phyloP scores from a whole-genome alignment of 331 rosid genomes.

The Malus hybrid region DNA sequence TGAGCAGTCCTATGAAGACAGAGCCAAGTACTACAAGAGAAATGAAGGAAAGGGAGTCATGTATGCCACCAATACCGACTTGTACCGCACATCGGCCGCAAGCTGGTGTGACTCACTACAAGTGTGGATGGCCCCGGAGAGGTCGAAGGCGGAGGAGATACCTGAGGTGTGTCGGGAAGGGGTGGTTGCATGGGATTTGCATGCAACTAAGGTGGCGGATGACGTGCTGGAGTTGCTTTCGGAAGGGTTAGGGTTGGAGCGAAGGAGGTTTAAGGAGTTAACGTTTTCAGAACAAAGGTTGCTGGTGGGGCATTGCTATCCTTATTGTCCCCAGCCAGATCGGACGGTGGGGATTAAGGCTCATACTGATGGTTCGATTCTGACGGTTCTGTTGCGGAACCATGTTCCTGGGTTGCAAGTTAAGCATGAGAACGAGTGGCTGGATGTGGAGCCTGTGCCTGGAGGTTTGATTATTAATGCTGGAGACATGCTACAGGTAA shows the following conservation, averaged over 20 bases:
- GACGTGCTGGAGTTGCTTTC: slow-evolving; percentile 28
- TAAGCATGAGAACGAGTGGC: no score
- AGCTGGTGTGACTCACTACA: slow-evolving; percentile 29
- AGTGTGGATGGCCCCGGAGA: slow-evolving; percentile 21
- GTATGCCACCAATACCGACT: slow-evolving; percentile 32
- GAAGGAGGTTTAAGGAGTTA: neutral
- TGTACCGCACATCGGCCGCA: slow-evolving; percentile 21
- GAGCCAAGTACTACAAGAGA: slow-evolving; percentile 28
- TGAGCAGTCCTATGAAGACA: slow-evolving; percentile 21
- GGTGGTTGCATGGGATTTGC: slow-evolving; percentile 25
- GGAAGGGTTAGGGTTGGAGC: slow-evolving; percentile 37
- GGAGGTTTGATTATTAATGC: no score
- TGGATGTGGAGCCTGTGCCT: no score
- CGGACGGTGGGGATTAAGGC: neutral
- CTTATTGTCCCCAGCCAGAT: neutral
- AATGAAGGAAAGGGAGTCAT: slow-evolving; percentile 30
- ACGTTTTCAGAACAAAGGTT: neutral
- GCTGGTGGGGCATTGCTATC: neutral
- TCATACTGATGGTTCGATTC: neutral
- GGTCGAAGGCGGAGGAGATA: slow-evolving; percentile 7
- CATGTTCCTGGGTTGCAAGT: no score
- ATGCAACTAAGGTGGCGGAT: slow-evolving; percentile 19
- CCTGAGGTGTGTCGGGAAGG: slow-evolving; percentile 26
- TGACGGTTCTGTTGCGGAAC: neutral
- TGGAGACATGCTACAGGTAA: no score